Evolutionary conservation across 768 basidiomycete species (phyloP), one percentile per base, ranked within the genome.

Genomic region (Lenzites betulinus): DNA sequence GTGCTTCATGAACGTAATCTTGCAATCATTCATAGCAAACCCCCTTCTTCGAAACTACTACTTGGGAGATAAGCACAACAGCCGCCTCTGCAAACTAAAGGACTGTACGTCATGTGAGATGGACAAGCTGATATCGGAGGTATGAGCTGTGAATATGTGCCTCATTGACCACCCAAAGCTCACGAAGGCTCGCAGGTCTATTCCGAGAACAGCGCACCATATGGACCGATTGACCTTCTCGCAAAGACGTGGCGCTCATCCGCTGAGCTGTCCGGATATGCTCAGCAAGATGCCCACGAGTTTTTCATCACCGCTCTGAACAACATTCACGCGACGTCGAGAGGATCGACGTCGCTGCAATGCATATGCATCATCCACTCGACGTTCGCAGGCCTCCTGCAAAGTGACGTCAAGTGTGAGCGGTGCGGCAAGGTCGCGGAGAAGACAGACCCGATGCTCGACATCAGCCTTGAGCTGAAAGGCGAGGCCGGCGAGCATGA

Each of bases 271-370:
- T 85, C 93, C 5, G 95, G 95, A 2, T 93, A 98, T 69, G 86
- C 92, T 0, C 96, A 98, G 71, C 96, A 96, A 69, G 95, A 98
- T 62, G 92, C 93, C 2, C 93, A 95, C 78, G 89, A 93, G 72
- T 90, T 87, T 70, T 91, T 93, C 72, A 91, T 93, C 28, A 81
- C 88, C 18, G 83, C 87, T 0, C 78, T 98, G 25, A 95, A 95
- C 68, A 90, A 93, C 64, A 90, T 97, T 12, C 95, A 98, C 71
- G 78, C 79, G 20, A 90, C 85, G 38, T 89, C 88, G 12, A 80
- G 88, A 39, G 86, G 90, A 1, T 85, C 85, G 54, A 91, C 88
- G 12, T 86, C 89, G 66, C 78, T 89, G 25, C 84, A 86, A 22
- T 96, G 95, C 72, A 92, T 89, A 63, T 98, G 96, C 68, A 86